Conservation (phyloP, 805 yeast species). For the Yarrowia sp. region DNA sequence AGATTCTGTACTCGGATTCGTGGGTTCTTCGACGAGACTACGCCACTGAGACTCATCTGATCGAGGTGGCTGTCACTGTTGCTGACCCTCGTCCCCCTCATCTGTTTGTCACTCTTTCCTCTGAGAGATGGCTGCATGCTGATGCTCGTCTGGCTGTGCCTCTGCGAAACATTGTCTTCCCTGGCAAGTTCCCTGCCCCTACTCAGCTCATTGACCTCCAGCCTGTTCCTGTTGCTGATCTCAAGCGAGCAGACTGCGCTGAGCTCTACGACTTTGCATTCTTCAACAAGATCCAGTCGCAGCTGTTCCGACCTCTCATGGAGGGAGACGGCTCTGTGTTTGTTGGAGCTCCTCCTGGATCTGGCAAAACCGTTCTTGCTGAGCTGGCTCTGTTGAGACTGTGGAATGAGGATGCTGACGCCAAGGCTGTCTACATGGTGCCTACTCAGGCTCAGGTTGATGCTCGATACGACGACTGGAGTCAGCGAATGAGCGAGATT, state of each 20-base stretch:
- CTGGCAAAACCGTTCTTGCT: slow-evolving; percentile 75
- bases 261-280: slow-evolving; percentile 56
- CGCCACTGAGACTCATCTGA: slow-evolving; percentile 59
- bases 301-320: slow-evolving; percentile 66
- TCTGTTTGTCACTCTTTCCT: slow-evolving; percentile 71
- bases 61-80: slow-evolving; percentile 71
- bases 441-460: slow-evolving; percentile 68
- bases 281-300: slow-evolving; percentile 80
- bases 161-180: slow-evolving; percentile 60
- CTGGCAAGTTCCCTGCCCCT: slow-evolving; percentile 68
- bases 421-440: slow-evolving; percentile 74
- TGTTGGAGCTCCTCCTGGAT: slow-evolving; percentile 75
- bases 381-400: slow-evolving; percentile 75
- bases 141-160: slow-evolving; percentile 69
- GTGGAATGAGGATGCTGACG: slow-evolving; percentile 68
- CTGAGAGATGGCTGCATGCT: slow-evolving; percentile 87
- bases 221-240: slow-evolving; percentile 57
- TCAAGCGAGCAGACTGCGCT: slow-evolving; percentile 59
- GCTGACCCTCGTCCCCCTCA: slow-evolving; percentile 68
- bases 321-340: slow-evolving; percentile 65
- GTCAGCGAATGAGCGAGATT: slow-evolving; percentile 52
- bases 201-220: slow-evolving; percentile 64
- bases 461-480: slow-evolving; percentile 60
- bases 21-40: slow-evolving; percentile 60
- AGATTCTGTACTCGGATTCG: slow-evolving; percentile 64